phyloP scores from a whole-genome alignment of 805 yeast genomes.

The Metschnikowia vanudenii region DNA sequence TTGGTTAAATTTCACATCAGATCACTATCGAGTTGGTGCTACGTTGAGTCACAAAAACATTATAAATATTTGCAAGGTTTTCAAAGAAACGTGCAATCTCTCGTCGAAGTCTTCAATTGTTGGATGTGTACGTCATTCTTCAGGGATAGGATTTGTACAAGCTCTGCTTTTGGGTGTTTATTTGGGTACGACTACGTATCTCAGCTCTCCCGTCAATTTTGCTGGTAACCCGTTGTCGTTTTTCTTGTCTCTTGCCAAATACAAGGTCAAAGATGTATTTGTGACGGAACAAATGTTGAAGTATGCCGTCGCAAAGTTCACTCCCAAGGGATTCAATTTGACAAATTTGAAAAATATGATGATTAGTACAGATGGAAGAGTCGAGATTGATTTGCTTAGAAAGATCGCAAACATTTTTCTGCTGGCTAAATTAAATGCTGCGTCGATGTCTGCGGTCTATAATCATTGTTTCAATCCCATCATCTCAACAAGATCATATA shows the following conservation, averaged over 20 bases:
- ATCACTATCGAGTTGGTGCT: constrained; percentile 62
- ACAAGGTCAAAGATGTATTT: constrained; percentile 81
- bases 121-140: constrained; percentile 82
- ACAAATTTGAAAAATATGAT: constrained; percentile 73
- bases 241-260: constrained; percentile 66
- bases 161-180: constrained; percentile 82
- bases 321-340: constrained; percentile 61
- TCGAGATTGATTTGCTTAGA: constrained; percentile 58
- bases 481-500: constrained; percentile 79
- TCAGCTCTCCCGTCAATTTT: constrained; percentile 75
- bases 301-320: constrained; percentile 60
- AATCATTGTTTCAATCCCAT: constrained; percentile 79
- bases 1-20: constrained; percentile 71
- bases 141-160: constrained; percentile 86
- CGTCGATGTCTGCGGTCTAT: constrained; percentile 74
- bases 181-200: constrained; percentile 80
- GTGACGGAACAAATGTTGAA: constrained; percentile 81
- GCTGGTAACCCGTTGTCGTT: constrained; percentile 72
- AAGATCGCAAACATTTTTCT: constrained; percentile 61
- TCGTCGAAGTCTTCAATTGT: constrained; percentile 68
- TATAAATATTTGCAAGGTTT: constrained; percentile 77
- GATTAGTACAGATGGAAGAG: constrained; percentile 76
- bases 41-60: constrained; percentile 59
- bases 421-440: constrained; percentile 60
- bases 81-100: constrained; percentile 90